Base-by-base conservation (phyloP, 768 basidiomycete genomes). In the Calvatia gigantea region DNA sequence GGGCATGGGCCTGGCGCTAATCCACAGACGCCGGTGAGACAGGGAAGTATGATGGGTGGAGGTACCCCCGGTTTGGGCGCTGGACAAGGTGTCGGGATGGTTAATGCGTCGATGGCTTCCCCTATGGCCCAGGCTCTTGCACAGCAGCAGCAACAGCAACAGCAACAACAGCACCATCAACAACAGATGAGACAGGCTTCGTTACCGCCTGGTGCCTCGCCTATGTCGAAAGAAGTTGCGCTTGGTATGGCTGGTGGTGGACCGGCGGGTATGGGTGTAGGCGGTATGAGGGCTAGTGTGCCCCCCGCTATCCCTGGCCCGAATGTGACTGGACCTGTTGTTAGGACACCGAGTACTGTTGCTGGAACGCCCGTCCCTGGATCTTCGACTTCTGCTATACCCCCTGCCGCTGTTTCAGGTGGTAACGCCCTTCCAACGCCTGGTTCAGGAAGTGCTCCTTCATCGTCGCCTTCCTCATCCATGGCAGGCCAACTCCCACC, bases 401-500 rank as follows among this genome's bases (percentile, higher is more conserved):
- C 54, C 2, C 5, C 44, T 7, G 19, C 54, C 6, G 46, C 47
- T 14, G 29, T 38, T 2, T 54, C 52, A 14, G 52, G 58, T 46
- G 45, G 52, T 33, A 46, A 51, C n/a, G 32, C 39, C 7, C 19
- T 54, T 15, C 39, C 58, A 4, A 42, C 45, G 37, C 21, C 33
- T 29, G 55, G 38, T 5, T 29, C 43, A 25, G 51, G 35, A 12
- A n/a, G 35, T 37, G 4, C 35, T 37, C 28, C 43, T 27, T 7
- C 43, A 8, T 45, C 43, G 15, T 27, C 43, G 15, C 51, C 61
- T 6, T 39, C 62, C 25, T 11, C 58, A 27, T 48, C 47, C 23
- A 52, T 63, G 39, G 9, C 63, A 19, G 51, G 62, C 38, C 53
- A 52, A 15, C 66, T 61, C 14, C 64, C 68, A 33, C 75, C 76